These are phyloP conservation scores for Bjerkandera adusta DNA, from an alignment of 1,284 basidiomycete genomes.

Conservation along the genomic window DNA sequence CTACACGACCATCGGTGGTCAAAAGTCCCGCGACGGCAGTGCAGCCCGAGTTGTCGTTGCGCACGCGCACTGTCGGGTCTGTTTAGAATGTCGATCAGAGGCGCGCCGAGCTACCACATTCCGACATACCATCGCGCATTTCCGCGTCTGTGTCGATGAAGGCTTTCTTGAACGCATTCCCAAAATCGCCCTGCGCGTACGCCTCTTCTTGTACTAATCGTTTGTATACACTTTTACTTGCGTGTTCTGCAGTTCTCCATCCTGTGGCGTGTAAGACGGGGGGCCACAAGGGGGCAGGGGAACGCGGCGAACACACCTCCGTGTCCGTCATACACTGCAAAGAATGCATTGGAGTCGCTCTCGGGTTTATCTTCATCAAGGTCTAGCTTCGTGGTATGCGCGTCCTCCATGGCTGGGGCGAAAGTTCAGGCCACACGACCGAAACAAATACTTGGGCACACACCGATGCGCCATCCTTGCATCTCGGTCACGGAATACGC, in stretches of 20 bases:
- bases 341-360: slow-evolving; percentile 69
- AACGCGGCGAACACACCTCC: slow-evolving; percentile 69
- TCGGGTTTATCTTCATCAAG: slow-evolving; percentile 52
- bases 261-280: slow-evolving; percentile 47
- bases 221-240: slow-evolving; percentile 87
- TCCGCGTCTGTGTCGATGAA: slow-evolving; percentile 97
- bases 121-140: slow-evolving; percentile 79
- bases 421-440: neutral
- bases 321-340: slow-evolving; percentile 98
- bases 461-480: slow-evolving; percentile 99
- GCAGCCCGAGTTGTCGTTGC: slow-evolving; percentile 88
- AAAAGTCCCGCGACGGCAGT: slow-evolving; percentile 91
- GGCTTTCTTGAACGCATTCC: slow-evolving; percentile 80
- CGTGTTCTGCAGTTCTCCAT: slow-evolving; percentile 85
- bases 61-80: no score
- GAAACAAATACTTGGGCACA: slow-evolving; percentile 34
- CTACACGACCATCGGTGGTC: slow-evolving; percentile 77
- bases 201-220: slow-evolving; percentile 73
- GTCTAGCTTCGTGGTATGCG: slow-evolving; percentile 83
- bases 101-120: no score
- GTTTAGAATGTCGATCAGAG: no score
- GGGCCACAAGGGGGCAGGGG: neutral
- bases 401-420: slow-evolving; percentile 91
- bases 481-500: slow-evolving; percentile 91
- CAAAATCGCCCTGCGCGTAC: slow-evolving; percentile 73